Base-by-base conservation (phyloP, 768 basidiomycete species). In the Chalciporus piperatus region DNA sequence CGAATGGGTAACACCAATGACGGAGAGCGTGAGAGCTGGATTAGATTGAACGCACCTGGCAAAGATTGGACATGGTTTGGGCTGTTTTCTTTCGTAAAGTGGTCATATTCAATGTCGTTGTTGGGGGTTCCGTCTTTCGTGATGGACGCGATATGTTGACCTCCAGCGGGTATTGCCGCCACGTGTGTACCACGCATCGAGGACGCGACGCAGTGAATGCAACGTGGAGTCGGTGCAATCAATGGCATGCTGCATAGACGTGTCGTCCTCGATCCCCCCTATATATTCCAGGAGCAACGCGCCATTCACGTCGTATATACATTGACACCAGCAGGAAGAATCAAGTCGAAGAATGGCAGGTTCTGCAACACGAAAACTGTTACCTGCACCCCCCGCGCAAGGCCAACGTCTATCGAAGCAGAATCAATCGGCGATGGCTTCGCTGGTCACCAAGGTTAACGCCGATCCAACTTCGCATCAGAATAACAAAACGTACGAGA, bases 1-100 rank as follows among this genome's bases (percentile, higher is more conserved):
- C 28, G 77, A 74, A 59, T 84, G 82, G 55, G 74, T 74, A 54
- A 72, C 66, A n/a, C 83, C 84, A 33, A 40, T 30, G 43, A 32
- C 27, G 17, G n/a, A 51, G n/a, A n/a, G n/a, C 41, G 61, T 54
- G 47, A 32, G 56, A 53, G 39, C 42, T 47, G 41, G 16, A 19
- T 8, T 28, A 27, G 41, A 33, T 22, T 35, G 38, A 44, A 47
- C 69, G 43, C 32, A 67, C 67, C 54, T 65, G 65, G 40, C 67
- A 69, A 30, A 64, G 50, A 45, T 60, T 59, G 64, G 61, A 52
- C 44, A 52, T n/a, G 46, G 53, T 46, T 57, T 58, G 59, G 3
- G 53, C 43, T 33, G 51, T 10, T 48, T 48, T 33, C 37, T 50
- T 47, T 32, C 22, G 51, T 28, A 50, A 48, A 45, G 52, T n/a